Evolutionary conservation across 2,329 filamentous ascomycete species (phyloP).

Genomic region (Phialocephala sp.): DNA sequence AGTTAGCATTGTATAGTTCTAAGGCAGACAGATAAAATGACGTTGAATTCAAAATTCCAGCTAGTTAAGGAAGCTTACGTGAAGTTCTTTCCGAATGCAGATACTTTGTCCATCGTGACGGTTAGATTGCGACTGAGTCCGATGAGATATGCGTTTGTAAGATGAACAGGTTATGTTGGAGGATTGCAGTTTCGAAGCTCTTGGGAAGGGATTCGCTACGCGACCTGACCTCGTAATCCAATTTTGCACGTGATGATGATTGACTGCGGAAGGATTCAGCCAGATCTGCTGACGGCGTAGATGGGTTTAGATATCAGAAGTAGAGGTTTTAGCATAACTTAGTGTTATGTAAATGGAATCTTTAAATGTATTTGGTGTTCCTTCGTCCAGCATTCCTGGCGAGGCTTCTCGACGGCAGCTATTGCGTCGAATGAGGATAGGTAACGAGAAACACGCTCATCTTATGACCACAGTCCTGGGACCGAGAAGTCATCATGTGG

Average conservation of each 20-base stretch:
- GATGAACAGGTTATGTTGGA: slow-evolving; percentile 25
- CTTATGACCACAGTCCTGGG: neutral
- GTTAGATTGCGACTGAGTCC: slow-evolving; percentile 19
- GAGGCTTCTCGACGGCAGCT: neutral
- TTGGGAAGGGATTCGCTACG: neutral
- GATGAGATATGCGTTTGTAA: slow-evolving; percentile 21
- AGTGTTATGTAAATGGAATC: no score
- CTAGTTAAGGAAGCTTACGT: slow-evolving; percentile 53
- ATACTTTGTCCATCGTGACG: slow-evolving; percentile 68
- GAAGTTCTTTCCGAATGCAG: slow-evolving; percentile 73
- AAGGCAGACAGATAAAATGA: slow-evolving; percentile 26
- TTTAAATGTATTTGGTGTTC: no score
- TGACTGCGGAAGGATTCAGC: slow-evolving; percentile 1
- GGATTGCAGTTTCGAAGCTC: slow-evolving; percentile 17
- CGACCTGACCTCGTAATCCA: neutral
- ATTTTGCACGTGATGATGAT: slow-evolving; percentile 16
- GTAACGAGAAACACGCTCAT: neutral
- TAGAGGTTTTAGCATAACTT: no score
- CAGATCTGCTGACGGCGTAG: neutral
- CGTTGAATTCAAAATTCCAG: slow-evolving; percentile 20
- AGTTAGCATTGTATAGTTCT: slow-evolving; percentile 42
- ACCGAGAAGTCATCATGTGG: neutral
- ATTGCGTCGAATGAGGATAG: neutral
- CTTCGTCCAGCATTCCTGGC: neutral
- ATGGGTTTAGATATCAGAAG: no score